These are phyloP conservation scores for Xylaria intraflava DNA, from an alignment of 495 filamentous ascomycete genomes.

Conservation along the genomic window DNA sequence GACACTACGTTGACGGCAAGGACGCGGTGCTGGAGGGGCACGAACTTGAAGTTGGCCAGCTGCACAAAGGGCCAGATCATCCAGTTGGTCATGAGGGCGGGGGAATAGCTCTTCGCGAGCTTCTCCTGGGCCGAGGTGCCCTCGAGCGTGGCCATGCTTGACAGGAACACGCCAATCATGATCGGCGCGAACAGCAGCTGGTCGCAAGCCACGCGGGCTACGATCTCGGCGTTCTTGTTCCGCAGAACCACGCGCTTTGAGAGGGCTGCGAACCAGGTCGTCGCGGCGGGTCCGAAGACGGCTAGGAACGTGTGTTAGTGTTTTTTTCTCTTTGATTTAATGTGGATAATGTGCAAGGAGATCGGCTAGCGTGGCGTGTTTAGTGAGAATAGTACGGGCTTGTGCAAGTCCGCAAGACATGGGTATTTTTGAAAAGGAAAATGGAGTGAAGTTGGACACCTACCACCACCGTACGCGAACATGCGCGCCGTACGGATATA, in stretches of 20 bases:
- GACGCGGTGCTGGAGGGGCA: constrained; percentile 79
- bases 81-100: constrained; percentile 75
- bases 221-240: constrained; percentile 61
- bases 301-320: constrained; percentile 39
- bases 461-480: constrained; percentile 88
- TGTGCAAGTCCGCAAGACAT: no score
- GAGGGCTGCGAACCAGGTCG: constrained; percentile 75
- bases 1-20: constrained; percentile 80
- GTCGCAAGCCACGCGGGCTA: constrained; percentile 74
- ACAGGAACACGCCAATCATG: constrained; percentile 76
- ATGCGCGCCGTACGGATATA: constrained; percentile 76
- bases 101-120: constrained; percentile 57
- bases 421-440: no score
- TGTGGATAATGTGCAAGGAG: no score
- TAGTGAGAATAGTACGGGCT: no score
- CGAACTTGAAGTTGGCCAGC: constrained; percentile 80
- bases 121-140: constrained; percentile 65
- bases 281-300: constrained; percentile 87
- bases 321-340: not conserved
- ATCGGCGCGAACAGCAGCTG: constrained; percentile 80
- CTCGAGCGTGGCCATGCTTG: constrained; percentile 82
- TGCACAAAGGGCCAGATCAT: constrained; percentile 92
- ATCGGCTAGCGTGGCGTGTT: no score
- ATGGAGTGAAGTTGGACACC: constrained; percentile 9
- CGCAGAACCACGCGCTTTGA: constrained; percentile 45